Conservation (phyloP, 352 stramenopile species). For the Phytophthora nicotianae region DNA sequence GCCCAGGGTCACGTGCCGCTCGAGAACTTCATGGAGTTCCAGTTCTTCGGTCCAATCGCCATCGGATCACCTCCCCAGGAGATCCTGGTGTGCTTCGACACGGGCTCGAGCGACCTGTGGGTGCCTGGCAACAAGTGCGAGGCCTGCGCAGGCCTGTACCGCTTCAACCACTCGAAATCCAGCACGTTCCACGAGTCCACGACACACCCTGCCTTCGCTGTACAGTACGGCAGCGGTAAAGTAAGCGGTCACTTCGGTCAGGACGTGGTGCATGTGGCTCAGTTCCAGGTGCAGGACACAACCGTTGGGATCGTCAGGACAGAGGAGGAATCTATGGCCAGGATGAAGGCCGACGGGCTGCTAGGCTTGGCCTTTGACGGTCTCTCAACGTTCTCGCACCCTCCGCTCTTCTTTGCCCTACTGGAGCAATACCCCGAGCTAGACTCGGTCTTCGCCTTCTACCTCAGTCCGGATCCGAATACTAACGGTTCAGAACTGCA, state of each 20-base stretch:
- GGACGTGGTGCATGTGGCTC: slow-evolving; percentile 57
- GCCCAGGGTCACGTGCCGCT: slow-evolving; percentile 55
- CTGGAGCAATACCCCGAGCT: slow-evolving; percentile 66
- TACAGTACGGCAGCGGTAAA: slow-evolving; percentile 79
- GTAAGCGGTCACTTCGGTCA: slow-evolving; percentile 66
- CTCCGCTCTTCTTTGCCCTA: slow-evolving; percentile 72
- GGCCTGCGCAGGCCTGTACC: slow-evolving; percentile 55
- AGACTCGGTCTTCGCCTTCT: slow-evolving; percentile 95
- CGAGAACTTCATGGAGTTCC: slow-evolving; percentile 86
- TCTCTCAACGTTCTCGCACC: slow-evolving; percentile 85
- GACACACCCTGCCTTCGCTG: slow-evolving; percentile 54
- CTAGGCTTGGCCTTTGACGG: slow-evolving; percentile 95
- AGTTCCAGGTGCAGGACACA: slow-evolving; percentile 52
- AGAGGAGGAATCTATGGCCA: slow-evolving; percentile 79
- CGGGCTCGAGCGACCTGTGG: slow-evolving; percentile 83
- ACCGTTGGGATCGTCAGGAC: slow-evolving; percentile 63
- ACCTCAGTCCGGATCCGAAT: slow-evolving; percentile 91
- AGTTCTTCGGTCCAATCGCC: slow-evolving; percentile 74
- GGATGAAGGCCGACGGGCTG: slow-evolving; percentile 94
- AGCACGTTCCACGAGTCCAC: slow-evolving; percentile 44
- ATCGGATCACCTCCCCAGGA: slow-evolving; percentile 75
- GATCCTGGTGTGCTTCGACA: slow-evolving; percentile 82
- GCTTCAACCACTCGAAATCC: slow-evolving; percentile 60
- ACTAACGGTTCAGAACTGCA: slow-evolving; percentile 75
- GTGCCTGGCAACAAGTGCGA: slow-evolving; percentile 61